These are phyloP conservation scores for Onygena corvina DNA, from an alignment of 2,329 filamentous ascomycete species.

Conservation along the genomic window DNA sequence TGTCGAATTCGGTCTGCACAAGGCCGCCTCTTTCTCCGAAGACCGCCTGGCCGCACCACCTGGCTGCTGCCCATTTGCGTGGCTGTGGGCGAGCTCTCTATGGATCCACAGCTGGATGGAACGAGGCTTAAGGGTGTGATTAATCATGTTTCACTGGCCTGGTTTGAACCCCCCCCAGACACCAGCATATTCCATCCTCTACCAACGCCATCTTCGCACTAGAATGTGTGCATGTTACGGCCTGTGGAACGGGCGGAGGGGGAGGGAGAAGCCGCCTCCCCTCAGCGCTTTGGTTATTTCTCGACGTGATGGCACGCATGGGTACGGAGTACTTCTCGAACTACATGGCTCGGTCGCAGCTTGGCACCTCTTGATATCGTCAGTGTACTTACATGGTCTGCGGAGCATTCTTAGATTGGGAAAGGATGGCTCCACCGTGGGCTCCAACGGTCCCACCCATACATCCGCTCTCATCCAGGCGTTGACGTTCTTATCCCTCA, in stretches of 20 bases:
- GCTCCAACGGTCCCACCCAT: conserved; percentile 7
- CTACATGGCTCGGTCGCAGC: conserved; percentile 1
- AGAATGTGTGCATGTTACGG: not conserved
- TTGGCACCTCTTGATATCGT: conserved; percentile 8
- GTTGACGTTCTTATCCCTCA: not conserved
- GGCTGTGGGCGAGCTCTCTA: conserved; percentile 5
- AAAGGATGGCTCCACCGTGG: conserved; percentile 5
- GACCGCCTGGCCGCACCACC: not conserved
- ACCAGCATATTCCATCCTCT: not conserved
- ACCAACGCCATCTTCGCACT: not conserved
- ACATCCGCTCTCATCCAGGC: not conserved
- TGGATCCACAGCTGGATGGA: not conserved
- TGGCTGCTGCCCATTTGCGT: not conserved
- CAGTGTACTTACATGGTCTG: conserved; percentile 8
- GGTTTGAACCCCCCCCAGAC: not conserved
- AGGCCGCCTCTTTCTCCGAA: not conserved
- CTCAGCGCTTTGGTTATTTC: conserved; percentile 4
- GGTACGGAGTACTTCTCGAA: conserved; percentile 3
- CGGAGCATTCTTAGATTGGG: conserved; percentile 8
- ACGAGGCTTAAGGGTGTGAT: conserved; percentile 1
- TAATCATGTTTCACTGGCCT: conserved; percentile 7
- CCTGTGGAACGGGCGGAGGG: not conserved
- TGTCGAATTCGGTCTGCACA: no score
- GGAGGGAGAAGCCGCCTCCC: not conserved
- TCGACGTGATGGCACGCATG: conserved; percentile 5